These are phyloP conservation scores for Neophaeococcomyces mojaviensis DNA, from an alignment of 2,329 filamentous ascomycete species.

Conservation along the genomic window DNA sequence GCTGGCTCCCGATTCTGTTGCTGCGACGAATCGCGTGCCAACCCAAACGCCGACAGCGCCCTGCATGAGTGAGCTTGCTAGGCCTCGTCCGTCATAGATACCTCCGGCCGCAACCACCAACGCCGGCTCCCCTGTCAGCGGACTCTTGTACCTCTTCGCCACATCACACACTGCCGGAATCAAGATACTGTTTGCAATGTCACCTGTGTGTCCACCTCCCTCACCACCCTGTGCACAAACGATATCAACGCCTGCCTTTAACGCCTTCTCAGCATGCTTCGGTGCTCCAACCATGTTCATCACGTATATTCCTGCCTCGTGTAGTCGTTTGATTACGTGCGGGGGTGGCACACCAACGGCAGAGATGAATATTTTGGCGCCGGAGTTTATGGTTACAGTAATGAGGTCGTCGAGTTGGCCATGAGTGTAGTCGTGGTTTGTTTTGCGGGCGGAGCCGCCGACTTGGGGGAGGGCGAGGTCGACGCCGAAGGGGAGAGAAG, in stretches of 20 bases:
- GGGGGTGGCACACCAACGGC: conserved; percentile 81
- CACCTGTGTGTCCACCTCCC: conserved; percentile 86
- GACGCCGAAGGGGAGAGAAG: conserved; percentile 75
- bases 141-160: conserved; percentile 62
- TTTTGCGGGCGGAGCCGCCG: conserved; percentile 73
- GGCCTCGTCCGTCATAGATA: conserved; percentile 70
- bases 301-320: conserved; percentile 70
- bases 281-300: conserved; percentile 99
- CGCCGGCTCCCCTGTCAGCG: conserved; percentile 61
- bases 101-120: conserved; percentile 86
- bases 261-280: conserved; percentile 80
- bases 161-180: conserved; percentile 84
- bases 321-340: conserved; percentile 65
- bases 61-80: conserved; percentile 78
- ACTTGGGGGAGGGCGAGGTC: conserved; percentile 88
- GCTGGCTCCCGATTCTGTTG: conserved; percentile 71
- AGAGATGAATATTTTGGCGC: conserved; percentile 76
- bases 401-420: conserved; percentile 83
- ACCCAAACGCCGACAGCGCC: conserved; percentile 90
- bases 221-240: conserved; percentile 90
- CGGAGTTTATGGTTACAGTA: conserved; percentile 74
- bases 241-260: conserved; percentile 80
- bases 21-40: conserved; percentile 83
- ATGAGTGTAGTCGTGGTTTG: conserved; percentile 92
- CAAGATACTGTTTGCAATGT: conserved; percentile 76